phyloP scores from a whole-genome alignment of 31 red algal species.

The Odonthalia washingtoniensis region DNA sequence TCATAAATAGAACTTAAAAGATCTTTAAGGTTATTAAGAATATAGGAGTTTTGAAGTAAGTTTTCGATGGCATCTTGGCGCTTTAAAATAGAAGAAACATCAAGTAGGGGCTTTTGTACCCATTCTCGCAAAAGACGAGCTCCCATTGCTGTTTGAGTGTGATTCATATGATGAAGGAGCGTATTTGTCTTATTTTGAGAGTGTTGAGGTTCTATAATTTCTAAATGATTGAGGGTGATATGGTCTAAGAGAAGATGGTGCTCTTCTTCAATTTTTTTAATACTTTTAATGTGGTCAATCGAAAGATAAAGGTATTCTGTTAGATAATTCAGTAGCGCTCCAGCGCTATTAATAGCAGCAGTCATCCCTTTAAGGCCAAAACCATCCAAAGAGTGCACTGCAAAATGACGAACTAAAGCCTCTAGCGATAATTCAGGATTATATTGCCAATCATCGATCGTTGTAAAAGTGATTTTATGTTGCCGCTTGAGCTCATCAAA shows the following conservation, averaged over 20 bases:
- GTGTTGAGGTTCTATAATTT: constrained; percentile 71
- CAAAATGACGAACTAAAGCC: constrained; percentile 2
- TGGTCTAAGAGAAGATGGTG: constrained; percentile 52
- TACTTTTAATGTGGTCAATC: constrained; percentile 1
- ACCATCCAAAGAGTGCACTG: constrained; percentile 1
- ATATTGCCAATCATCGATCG: constrained; percentile 1
- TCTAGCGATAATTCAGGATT: neutral
- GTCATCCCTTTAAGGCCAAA: constrained; percentile 5
- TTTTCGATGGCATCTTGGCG: constrained; percentile 68
- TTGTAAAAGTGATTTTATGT: neutral
- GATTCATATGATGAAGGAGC: constrained; percentile 76
- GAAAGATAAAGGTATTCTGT: neutral
- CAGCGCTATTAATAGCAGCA: neutral
- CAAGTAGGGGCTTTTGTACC: constrained; percentile 67
- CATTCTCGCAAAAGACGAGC: constrained; percentile 77
- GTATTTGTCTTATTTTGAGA: constrained; percentile 64
- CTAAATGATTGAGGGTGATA: constrained; percentile 71
- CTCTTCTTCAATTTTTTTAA: neutral
- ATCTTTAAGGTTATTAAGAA: neutral
- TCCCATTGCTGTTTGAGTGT: constrained; percentile 87
- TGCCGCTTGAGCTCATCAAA: too few relatives aligned
- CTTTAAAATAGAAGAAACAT: constrained; percentile 46
- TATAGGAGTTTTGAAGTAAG: constrained; percentile 18
- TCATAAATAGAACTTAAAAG: neutral
- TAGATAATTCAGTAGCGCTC: neutral